Evolutionary conservation across 768 basidiomycete species (phyloP), one percentile per base, ranked within the genome.

Genomic region (Boletus vinaceobasis): DNA sequence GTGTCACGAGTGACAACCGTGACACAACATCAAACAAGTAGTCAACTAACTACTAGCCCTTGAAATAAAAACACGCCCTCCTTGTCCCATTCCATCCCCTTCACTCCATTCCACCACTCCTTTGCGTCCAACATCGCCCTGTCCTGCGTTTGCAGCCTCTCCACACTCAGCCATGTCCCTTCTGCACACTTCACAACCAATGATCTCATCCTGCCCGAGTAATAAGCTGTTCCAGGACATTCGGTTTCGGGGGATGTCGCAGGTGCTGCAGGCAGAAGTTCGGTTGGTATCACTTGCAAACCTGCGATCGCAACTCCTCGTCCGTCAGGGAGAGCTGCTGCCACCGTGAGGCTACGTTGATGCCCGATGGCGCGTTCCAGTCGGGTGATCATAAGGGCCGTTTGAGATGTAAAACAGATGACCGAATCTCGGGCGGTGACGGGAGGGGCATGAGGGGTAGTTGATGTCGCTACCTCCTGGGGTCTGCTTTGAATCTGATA

Each of bases 51-150:
- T 15, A 15, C 35, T 15, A 15, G 7, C 2, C 38, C 3, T 11
- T 39, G 38, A 39, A 39, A 39, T 7, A 39, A 39, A 19, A 39
- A 64, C 23, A 39, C 15, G 13, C 51, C 66, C 4, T 59, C 60
- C 33, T 55, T 7, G 17, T 61, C 67, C 62, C 65, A 59, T 7
- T 70, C 69, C 47, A 70, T 52, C 10, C 73, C 65, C 23, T 65
- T 69, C 13, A 83, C 72, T 2, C 91, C 90, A 65, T 89, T 90
- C 88, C 88, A 92, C 85, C 88, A 93, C 48, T 86, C 85, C 55
- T 73, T 79, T 3, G 84, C 85, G 14, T 64, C 65, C 55, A 90
- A 57, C 60, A 80, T 67, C 26, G 75, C 70, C 59, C 80, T 79
- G 50, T 82, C 82, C 58, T 86, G 83, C 55, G 83, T 81, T 63